Evolutionary conservation across 116 monocot species (phyloP), one percentile per base, ranked within the genome.

Genomic region (Posidonia oceanica): DNA sequence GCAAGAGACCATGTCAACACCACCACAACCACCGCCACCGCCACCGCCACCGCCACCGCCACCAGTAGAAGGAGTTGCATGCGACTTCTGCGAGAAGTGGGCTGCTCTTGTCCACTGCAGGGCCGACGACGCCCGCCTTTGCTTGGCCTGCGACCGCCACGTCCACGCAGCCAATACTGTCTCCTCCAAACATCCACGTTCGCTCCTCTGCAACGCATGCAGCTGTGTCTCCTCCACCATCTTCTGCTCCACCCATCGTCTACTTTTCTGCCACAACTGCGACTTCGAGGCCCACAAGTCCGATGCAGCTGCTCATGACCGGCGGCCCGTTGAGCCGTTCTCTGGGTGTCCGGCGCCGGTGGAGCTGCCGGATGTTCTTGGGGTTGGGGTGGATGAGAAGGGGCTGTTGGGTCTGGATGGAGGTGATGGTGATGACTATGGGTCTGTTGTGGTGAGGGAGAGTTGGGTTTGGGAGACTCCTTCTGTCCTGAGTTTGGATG

Each of bases 131-230:
- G 69, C 69, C 39, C 44, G 21, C 14, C 69, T 69, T 5, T 67
- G 67, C 48, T 20, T 67, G 21, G 44, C 67, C 52, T 93, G 93
- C 71, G 93, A 93, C 80, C 86, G 80, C 52, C 82, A 75, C 17
- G 93, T 94, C 56, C 94, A 94, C 83, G 70, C 78, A 18, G 94
- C 94, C 74, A 94, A 94, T 82, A 59, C 83, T 6, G 90, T 94
- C 12, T 90, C 80, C 56, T 81, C 81, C 54, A 75, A 76, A 55
- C 94, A 94, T 75, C 68, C 71, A 36, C 90, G 94, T 54, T 69
- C 83, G 14, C 83, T 84, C 48, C 82, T 94, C 71, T 94, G 94
- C 82, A 77, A 83, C 75, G 20, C 56, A 15, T 94, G 94, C 82
- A 53, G 38, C 64, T 55, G 75, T 36, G 73, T 82, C 20, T 65